These are phyloP conservation scores for Sordariomycetes sp. DNA, from an alignment of 2,329 filamentous ascomycete species.

Conservation along the genomic window DNA sequence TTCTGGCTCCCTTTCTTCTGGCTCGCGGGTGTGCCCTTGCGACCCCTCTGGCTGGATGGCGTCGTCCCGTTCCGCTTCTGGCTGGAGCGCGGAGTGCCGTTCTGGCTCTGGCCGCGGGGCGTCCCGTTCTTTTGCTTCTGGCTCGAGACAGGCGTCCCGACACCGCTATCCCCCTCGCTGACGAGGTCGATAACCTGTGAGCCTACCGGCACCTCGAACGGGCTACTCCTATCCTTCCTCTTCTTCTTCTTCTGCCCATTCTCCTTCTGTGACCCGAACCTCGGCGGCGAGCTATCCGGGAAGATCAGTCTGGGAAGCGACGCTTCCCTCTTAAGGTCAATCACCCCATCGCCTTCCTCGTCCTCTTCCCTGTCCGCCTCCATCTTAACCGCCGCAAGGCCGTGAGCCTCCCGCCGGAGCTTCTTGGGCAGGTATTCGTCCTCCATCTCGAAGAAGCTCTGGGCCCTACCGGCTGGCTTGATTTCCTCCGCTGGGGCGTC, in stretches of 20 bases:
- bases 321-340: background rate
- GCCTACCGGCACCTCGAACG: conserved; percentile 1
- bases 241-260: background rate
- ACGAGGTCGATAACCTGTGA: conserved; percentile 3
- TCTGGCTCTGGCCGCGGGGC: background rate
- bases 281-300: background rate
- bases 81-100: background rate
- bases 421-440: background rate
- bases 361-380: background rate
- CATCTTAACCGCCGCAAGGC: background rate
- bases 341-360: background rate
- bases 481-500: background rate
- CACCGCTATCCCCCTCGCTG: background rate
- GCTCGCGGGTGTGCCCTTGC: background rate
- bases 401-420: background rate
- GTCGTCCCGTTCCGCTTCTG: background rate
- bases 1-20: background rate
- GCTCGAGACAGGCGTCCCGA: background rate
- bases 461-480: background rate
- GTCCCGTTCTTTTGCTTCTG: background rate
- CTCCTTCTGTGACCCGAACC: background rate
- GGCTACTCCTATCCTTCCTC: background rate
- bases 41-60: background rate
- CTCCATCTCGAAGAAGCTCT: conserved; percentile 2
- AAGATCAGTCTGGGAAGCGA: background rate